These are phyloP conservation scores for Linnemannia exigua DNA, from an alignment of 192 early-diverging fungal species.

Conservation along the genomic window DNA sequence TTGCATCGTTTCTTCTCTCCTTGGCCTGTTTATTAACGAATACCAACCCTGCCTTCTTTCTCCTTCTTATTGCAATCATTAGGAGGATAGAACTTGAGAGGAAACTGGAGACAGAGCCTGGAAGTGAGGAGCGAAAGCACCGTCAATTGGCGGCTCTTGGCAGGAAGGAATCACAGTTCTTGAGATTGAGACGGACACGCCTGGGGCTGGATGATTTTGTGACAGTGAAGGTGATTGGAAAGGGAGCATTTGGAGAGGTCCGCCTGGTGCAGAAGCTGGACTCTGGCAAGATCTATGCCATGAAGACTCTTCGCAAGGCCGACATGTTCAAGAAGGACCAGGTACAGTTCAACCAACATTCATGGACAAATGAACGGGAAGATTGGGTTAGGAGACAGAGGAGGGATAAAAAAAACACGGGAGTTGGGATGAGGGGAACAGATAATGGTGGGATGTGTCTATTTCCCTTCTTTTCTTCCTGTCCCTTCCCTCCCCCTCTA, in stretches of 20 bases:
- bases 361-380: not conserved
- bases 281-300: constrained; percentile 98
- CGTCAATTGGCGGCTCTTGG: constrained; percentile 85
- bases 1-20: not conserved
- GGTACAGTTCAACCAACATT: constrained; percentile 47
- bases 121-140: constrained; percentile 90
- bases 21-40: not conserved
- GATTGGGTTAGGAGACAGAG: constrained; percentile 63
- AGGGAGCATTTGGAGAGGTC: constrained; percentile 99
- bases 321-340: constrained; percentile 99
- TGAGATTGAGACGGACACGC: constrained; percentile 91
- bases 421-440: not conserved
- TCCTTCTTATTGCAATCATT: not conserved
- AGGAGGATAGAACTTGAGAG: constrained; percentile 88
- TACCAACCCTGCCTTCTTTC: not conserved
- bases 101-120: constrained; percentile 77
- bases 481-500: not conserved
- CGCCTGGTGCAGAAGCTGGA: constrained; percentile 96
- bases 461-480: not conserved
- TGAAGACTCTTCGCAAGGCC: constrained; percentile 96
- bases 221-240: constrained; percentile 98
- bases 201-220: constrained; percentile 93
- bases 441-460: not conserved
- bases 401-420: not conserved
- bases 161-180: constrained; percentile 93